Base-by-base conservation (phyloP, 164 flowering plant genomes). In the Magnolia changhungtana region DNA sequence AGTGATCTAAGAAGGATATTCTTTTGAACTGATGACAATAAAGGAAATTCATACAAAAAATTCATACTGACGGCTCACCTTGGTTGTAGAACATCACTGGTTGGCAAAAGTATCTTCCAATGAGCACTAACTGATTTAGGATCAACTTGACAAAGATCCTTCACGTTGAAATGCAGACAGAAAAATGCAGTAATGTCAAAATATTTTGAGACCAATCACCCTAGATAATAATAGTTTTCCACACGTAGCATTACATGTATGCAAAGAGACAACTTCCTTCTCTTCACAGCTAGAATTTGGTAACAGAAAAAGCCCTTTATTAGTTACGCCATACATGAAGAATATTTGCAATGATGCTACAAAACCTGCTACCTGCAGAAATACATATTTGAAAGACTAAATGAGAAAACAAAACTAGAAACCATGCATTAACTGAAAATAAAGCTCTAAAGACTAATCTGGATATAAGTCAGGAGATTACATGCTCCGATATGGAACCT, bases 141-240 rank as follows among this genome's bases (percentile, higher is more conserved):
- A 83, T 94, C 98, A 82, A 91, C 94, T 86, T 85, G 90, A 81
- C 93, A 92, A 61, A 96, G 91, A 88, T 92, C 96, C 98, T 95
- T 71, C 79, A 76, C 80, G 75, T 31, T 72, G 49, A 72, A 79
- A 37, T 23, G 31, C 77, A 77, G 69, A 70, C 23, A 37, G 58
- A 51, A 51, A 51, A 51, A 51, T 51, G 11, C 11, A 51, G 11
- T 51, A n/a, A n/a, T 23, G 58, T 13, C 58, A 51, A 13, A 7
- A 51, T 51, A 13, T 7, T 51, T 51, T 23, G 24, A 23, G 24
- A 23, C 24, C 24, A 23, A 23, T 23, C 24, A 23, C 24, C 24
- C 24, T 23, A 23, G 24, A 23, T 23, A 23, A 23, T 23, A 23
- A 23, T 23, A 23, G 24, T 23, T 23, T 23, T 23, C 24, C 24